phyloP scores from a whole-genome alignment of 139 green algal genomes.

The Micractinium conductrix region DNA sequence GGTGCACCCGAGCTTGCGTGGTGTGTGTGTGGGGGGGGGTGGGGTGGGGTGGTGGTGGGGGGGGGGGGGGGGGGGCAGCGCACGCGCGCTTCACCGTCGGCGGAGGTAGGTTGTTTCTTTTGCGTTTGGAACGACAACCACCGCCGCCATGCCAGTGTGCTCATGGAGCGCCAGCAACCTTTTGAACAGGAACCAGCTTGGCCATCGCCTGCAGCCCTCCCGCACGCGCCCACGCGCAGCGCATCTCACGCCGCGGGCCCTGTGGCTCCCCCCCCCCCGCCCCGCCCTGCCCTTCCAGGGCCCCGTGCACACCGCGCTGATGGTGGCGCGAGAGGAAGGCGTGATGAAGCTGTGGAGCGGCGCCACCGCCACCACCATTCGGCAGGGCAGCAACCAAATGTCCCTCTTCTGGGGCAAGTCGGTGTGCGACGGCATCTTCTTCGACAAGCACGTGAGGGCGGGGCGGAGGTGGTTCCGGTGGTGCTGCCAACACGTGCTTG shows the following conservation, averaged over 20 bases:
- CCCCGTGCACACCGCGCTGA: constrained; percentile 85
- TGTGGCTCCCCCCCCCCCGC: background rate
- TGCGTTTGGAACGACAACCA: too few relatives aligned
- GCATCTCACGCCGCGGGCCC: background rate
- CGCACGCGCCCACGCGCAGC: too few relatives aligned
- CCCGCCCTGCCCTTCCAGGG: constrained; percentile 43
- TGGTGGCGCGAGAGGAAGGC: constrained; percentile 88
- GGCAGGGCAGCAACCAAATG: constrained; percentile 98
- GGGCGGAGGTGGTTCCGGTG: background rate
- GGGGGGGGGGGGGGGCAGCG: too few relatives aligned
- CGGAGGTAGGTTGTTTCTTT: too few relatives aligned
- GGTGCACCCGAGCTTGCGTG: too few relatives aligned
- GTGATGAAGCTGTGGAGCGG: constrained; percentile 88
- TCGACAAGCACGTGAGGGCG: constrained; percentile 70
- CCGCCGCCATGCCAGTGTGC: too few relatives aligned
- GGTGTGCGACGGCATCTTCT: constrained; percentile 79
- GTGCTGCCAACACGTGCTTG: background rate
- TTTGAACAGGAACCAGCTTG: too few relatives aligned
- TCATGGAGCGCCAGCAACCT: too few relatives aligned
- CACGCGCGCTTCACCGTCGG: too few relatives aligned
- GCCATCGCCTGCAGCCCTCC: too few relatives aligned
- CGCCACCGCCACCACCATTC: constrained; percentile 85
- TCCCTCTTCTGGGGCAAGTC: constrained; percentile 95
- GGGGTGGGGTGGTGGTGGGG: too few relatives aligned
- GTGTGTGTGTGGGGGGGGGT: too few relatives aligned